Base-by-base conservation (phyloP, 164 flowering plant genomes). In the Aristolochia fimbriata region DNA sequence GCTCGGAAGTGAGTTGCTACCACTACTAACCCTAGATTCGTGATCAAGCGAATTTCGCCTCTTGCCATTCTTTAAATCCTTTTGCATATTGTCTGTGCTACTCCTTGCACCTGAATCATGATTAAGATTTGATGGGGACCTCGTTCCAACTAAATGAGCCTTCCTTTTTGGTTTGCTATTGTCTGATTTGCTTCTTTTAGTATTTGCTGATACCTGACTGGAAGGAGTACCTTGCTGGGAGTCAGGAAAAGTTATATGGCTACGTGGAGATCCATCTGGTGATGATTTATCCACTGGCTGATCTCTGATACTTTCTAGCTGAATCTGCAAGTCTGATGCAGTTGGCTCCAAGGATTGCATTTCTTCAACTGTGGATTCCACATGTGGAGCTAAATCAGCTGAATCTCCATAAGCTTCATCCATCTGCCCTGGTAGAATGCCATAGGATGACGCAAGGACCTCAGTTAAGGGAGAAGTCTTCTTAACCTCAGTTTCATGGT, bases 201-300 rank as follows among this genome's bases (percentile, higher is more conserved):
- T 59, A 45, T 74, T 83, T 33, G 70, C 74, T 20, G 93, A 89
- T 23, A 79, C 77, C 70, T 76, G 81, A 68, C 95, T 92, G 30
- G 93, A 76, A 66, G 95, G 98, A 23, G 95, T 88, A 51, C 83
- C 91, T 66, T 85, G 80, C 55, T 21, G 64, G 43, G 91, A 82
- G 61, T 87, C 95, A 15, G 84, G 76, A 16, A 70, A 65, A 24
- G 83, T 81, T 21, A 78, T 53, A 62, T 70, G 88, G 67, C 88
- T 84, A 59, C 73, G 72, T 48, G 95, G 89, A 68, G 96, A 83
- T 54, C 78, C 92, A 64, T 79, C 88, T 47, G 85, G 81, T 3
- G 90, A 80, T 21, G 75, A 73, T 57, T 58, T 71, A 56, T 61
- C 65, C 11, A 66, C 62, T 63, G 59, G 78, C 63, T 45, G 76